A percentile compares a stretch with the other conserved stretches of the same genome.
Evolutionary conservation across 169 alveolate genomes (phyloP).

Genomic region (Eimeria maxima): DNA sequence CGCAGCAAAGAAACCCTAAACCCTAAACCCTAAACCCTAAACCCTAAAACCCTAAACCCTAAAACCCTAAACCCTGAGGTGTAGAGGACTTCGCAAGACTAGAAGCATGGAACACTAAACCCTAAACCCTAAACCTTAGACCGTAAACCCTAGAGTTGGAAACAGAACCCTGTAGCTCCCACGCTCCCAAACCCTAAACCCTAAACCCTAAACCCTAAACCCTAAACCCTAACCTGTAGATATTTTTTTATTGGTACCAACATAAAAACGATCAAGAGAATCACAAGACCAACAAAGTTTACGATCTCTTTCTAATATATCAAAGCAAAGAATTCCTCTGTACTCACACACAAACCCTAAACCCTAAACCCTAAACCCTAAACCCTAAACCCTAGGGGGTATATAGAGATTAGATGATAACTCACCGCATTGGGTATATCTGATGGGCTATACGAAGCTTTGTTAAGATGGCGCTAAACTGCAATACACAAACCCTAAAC

Average conservation of each 20-base stretch:
- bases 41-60: no score
- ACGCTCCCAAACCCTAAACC: constrained; percentile 6
- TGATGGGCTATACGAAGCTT: constrained; percentile 79
- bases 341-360: constrained; percentile 1
- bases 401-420: background rate
- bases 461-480: constrained; percentile 77
- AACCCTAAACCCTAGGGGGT: constrained; percentile 8
- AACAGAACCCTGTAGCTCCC: no score
- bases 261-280: constrained; percentile 74
- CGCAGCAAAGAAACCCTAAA: background rate
- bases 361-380: constrained; percentile 44
- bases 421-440: constrained; percentile 76
- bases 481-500: constrained; percentile 38
- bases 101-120: no score
- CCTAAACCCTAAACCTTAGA: constrained; percentile 21
- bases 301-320: constrained; percentile 80
- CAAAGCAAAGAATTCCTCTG: constrained; percentile 76
- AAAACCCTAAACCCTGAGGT: no score
- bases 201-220: constrained; percentile 15
- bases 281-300: constrained; percentile 68
- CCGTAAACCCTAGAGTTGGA: background rate
- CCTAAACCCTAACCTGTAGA: constrained; percentile 3
- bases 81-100: no score
- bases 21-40: constrained; percentile 23
- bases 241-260: constrained; percentile 34